These are phyloP conservation scores for Zanthoxylum bungeanum DNA, from an alignment of 345 rosid species.

Conservation along the genomic window DNA sequence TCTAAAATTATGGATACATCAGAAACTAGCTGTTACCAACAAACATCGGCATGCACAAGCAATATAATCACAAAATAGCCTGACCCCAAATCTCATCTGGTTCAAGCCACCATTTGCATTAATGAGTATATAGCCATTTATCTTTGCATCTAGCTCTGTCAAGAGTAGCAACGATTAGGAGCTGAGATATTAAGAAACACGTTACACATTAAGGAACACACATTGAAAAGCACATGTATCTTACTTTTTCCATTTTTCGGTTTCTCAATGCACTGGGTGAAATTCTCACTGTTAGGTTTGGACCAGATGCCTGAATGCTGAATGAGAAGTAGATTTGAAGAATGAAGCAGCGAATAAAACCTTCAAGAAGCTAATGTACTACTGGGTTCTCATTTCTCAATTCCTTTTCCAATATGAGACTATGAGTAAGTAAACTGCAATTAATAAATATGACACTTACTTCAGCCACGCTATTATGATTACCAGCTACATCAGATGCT, in stretches of 20 bases:
- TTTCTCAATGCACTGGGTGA: constrained; percentile 65
- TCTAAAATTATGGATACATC: constrained; percentile 51
- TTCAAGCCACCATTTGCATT: constrained; percentile 98
- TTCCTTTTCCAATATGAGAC: not conserved
- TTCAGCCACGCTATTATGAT: constrained; percentile 30
- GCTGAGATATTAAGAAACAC: constrained; percentile 1
- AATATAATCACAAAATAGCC: constrained; percentile 43
- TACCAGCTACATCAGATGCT: constrained; percentile 31
- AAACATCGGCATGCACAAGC: constrained; percentile 12
- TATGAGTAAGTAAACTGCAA: not conserved
- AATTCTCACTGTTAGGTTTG: constrained; percentile 74
- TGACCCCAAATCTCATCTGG: constrained; percentile 99
- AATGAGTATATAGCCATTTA: constrained; percentile 79
- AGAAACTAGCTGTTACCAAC: constrained; percentile 21
- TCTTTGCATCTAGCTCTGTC: constrained; percentile 68
- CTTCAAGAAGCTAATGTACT: not conserved
- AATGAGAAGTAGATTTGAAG: constrained; percentile 25
- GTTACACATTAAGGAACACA: too few species aligned
- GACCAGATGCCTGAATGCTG: constrained; percentile 87
- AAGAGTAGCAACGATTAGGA: constrained; percentile 20
- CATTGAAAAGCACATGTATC: too few species aligned
- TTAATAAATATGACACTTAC: constrained; percentile 42
- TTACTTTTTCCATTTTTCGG: constrained; percentile 64
- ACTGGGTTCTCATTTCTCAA: not conserved
- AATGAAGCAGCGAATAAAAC: constrained; percentile 1